Conservation (phyloP, 164 flowering plant species). For the Hamamelis virginiana region DNA sequence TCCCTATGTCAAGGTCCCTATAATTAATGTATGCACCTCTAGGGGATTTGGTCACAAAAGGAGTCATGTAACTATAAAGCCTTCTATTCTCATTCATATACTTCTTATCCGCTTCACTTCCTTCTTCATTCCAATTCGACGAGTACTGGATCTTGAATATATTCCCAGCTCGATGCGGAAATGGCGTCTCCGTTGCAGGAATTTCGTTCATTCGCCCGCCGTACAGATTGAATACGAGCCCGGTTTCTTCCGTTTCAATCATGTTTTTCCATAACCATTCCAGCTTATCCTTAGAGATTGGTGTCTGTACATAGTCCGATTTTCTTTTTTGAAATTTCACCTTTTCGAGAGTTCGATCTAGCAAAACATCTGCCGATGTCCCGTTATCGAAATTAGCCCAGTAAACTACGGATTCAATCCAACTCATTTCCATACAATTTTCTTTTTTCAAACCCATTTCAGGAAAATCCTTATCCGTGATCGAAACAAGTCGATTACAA, state of each 20-base stretch:
- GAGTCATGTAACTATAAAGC: conserved; percentile 3
- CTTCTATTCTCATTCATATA: not conserved
- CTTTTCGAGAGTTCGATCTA: not conserved
- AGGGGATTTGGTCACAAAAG: conserved; percentile 1
- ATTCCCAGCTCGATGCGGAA: conserved; percentile 10
- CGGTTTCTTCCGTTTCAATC: not conserved
- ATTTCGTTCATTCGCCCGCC: conserved; percentile 9
- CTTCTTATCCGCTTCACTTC: too few relatives aligned
- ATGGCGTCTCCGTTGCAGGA: not conserved
- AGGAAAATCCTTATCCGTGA: too few relatives aligned
- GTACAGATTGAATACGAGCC: conserved; percentile 4
- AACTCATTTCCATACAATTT: conserved; percentile 15
- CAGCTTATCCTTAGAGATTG: too few relatives aligned
- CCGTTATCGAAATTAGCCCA: too few relatives aligned
- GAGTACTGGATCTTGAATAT: conserved; percentile 9
- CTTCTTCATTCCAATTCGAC: not conserved
- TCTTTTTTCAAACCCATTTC: not conserved
- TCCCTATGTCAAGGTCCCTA: conserved; percentile 6
- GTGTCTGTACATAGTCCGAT: conserved; percentile 22
- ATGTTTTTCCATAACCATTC: conserved; percentile 6
- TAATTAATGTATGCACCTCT: conserved; percentile 6
- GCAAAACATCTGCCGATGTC: too few relatives aligned
- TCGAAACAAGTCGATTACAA: not conserved
- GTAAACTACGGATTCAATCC: too few relatives aligned
- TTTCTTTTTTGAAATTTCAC: conserved; percentile 11